Base-by-base conservation (phyloP, 2,329 filamentous ascomycete species). In the Talaromyces rugulosus region DNA sequence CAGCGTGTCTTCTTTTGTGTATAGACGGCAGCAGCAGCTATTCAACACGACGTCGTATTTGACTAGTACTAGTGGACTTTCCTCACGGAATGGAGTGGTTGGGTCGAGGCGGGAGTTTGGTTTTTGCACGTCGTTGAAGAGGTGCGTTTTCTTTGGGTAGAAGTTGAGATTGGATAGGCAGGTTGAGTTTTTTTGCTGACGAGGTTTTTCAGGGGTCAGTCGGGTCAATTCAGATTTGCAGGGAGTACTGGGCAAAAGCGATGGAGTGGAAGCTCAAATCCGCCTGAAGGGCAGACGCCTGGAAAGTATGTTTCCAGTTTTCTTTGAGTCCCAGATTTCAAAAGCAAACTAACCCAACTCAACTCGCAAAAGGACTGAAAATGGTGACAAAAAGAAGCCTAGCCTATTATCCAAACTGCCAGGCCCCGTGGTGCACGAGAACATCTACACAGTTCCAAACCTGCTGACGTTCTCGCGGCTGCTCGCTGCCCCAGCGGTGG, bases 361-460 rank as follows among this genome's bases (percentile, higher is more conserved):
- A 23, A 23, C 23, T 23, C 23, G 23, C 23, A 23, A 23, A 23
- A 23, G 23, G 2, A 18, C 18, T 14, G 42, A 56, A 18, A n/a
- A n/a, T 40, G 8, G 9, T 30, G 36, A 40, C 1, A 33, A 56
- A 34, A 75, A 73, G 28, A 75, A 73, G 28, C 63, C 71, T 18
- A 64, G 71, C 23, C 67, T 78, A 60, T 66, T 76, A 55, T 72
- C 75, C 63, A 67, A 72, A 50, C 65, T 72, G 18, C 67, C 71
- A 1, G 68, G 18, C 61, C 67, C 60, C 16, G 60, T 47, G 23
- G 66, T 68, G 2, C 91, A 89, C 73, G 95, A 99, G 78, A 92
- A 99, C 72, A 96, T 99, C 72, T 97, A 96, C 80, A 99, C 92
- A 40, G 73, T 99, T n/a, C 95, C 95, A 47, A 99, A 99, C 74